Conservation (phyloP, 1,139 yeast genomes). For the Arxiozyma bovina region DNA sequence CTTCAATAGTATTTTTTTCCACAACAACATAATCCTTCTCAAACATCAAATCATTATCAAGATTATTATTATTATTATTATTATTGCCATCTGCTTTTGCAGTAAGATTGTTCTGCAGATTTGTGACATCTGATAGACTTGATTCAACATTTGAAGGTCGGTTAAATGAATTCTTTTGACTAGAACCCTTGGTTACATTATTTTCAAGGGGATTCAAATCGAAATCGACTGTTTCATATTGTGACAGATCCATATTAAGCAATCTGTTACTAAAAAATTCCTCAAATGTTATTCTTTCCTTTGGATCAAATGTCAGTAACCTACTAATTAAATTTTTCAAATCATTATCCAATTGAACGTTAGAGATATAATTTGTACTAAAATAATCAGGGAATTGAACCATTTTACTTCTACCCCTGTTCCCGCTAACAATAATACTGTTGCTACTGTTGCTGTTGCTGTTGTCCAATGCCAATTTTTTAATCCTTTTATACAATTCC, state of each 20-base stretch:
- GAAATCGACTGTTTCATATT: conserved; percentile 30
- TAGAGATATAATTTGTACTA: conserved; percentile 15
- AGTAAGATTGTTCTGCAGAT: not conserved
- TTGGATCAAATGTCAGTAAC: conserved; percentile 72
- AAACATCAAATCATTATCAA: conserved; percentile 22
- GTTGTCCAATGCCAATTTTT: conserved; percentile 38
- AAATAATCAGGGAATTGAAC: conserved; percentile 62
- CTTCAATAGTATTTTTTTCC: conserved; percentile 89
- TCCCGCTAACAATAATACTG: too few relatives aligned
- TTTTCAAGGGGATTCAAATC: conserved; percentile 42
- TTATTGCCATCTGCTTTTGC: not conserved
- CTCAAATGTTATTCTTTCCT: conserved; percentile 75
- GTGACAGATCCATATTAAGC: conserved; percentile 31
- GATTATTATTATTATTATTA: not conserved
- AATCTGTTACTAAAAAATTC: conserved; percentile 65
- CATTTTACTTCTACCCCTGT: conserved; percentile 47
- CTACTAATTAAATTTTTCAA: conserved; percentile 64
- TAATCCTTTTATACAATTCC: conserved; percentile 77
- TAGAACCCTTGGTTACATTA: conserved; percentile 17
- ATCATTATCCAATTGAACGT: conserved; percentile 25
- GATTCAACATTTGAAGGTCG: not conserved
- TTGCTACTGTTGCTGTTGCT: too few relatives aligned
- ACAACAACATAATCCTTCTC: conserved; percentile 90
- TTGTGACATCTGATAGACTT: not conserved
- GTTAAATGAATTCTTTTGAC: not conserved